Conservation (phyloP, 2,329 filamentous ascomycete genomes). For the Trichoderma hamatum region DNA sequence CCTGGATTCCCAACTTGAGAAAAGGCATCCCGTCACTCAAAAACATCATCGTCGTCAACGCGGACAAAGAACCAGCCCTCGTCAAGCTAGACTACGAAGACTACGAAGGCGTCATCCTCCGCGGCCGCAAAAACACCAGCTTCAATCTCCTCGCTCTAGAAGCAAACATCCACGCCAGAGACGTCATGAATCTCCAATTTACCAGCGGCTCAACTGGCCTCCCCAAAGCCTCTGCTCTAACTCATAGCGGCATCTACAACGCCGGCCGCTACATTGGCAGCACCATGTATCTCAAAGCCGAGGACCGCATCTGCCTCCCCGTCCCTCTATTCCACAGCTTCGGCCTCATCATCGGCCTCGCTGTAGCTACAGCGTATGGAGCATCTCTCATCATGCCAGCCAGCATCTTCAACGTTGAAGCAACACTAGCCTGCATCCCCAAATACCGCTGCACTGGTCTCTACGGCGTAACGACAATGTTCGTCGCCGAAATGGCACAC, state of each 20-base stretch:
- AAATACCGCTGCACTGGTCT: slow-evolving; percentile 7
- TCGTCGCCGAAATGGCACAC: slow-evolving; percentile 16
- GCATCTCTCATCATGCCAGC: slow-evolving; percentile 12
- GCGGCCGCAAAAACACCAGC: not conserved
- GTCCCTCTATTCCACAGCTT: slow-evolving; percentile 15
- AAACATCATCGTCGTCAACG: not conserved
- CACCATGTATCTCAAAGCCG: slow-evolving; percentile 12
- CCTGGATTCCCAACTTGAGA: not conserved
- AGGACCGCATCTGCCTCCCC: slow-evolving; percentile 5
- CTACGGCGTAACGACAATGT: slow-evolving; percentile 21
- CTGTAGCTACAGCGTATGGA: not conserved
- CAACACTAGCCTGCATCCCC: not conserved
- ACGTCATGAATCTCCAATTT: slow-evolving; percentile 18
- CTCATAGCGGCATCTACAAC: slow-evolving; percentile 20
- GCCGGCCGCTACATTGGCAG: slow-evolving; percentile 12
- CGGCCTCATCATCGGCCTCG: slow-evolving; percentile 15
- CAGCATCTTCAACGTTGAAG: not conserved
- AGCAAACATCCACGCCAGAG: slow-evolving; percentile 6
- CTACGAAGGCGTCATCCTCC: not conserved
- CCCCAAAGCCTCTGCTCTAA: slow-evolving; percentile 4
- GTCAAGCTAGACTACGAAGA: slow-evolving; percentile 1
- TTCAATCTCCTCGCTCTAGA: not conserved
- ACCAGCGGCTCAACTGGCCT: slow-evolving; percentile 15
- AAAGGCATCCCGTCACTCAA: not conserved
- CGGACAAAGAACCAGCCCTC: slow-evolving; percentile 3